Conservation (phyloP, 352 stramenopile species). For the Peronosclerospora sorghi region DNA sequence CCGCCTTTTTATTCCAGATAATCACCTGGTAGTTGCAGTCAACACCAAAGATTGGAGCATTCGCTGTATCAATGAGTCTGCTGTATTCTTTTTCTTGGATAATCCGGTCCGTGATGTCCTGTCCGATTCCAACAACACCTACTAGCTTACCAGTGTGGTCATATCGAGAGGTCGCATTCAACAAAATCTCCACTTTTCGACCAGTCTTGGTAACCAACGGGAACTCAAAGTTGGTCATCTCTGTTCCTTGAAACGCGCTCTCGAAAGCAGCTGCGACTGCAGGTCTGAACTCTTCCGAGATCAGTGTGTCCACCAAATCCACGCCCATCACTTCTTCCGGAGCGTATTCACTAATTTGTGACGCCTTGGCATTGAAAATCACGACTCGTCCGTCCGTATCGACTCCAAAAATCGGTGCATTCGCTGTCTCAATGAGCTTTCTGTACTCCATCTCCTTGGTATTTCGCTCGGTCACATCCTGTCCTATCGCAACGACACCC, state of each 20-base stretch:
- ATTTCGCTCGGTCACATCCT: constrained; percentile 54
- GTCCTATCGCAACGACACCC: constrained; percentile 49
- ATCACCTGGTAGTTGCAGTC: constrained; percentile 53
- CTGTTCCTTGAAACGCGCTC: constrained; percentile 37
- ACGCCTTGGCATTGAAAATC: constrained; percentile 80
- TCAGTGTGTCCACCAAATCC: constrained; percentile 67
- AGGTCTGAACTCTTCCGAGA: constrained; percentile 37
- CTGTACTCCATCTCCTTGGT: constrained; percentile 65
- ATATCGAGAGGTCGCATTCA: constrained; percentile 41
- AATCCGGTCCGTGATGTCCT: constrained; percentile 49
- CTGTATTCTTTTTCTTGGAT: constrained; percentile 58
- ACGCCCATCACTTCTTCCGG: constrained; percentile 76
- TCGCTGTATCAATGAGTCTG: constrained; percentile 53
- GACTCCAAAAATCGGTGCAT: constrained; percentile 83
- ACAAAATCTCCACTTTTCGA: constrained; percentile 33
- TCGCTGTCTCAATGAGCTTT: constrained; percentile 83
- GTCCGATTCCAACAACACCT: constrained; percentile 45
- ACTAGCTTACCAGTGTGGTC: constrained; percentile 37
- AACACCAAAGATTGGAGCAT: constrained; percentile 56
- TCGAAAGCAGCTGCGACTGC: constrained; percentile 39
- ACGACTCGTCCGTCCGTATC: constrained; percentile 37
- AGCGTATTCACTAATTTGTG: constrained; percentile 63
- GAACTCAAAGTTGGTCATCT: constrained; percentile 47
- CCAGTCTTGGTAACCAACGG: constrained; percentile 51
- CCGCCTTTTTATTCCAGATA: constrained; percentile 86